A percentile compares a stretch with the other conserved stretches of the same genome.
Conservation (phyloP, 1,284 basidiomycete genomes). For the Xerocomus minutiporus region DNA sequence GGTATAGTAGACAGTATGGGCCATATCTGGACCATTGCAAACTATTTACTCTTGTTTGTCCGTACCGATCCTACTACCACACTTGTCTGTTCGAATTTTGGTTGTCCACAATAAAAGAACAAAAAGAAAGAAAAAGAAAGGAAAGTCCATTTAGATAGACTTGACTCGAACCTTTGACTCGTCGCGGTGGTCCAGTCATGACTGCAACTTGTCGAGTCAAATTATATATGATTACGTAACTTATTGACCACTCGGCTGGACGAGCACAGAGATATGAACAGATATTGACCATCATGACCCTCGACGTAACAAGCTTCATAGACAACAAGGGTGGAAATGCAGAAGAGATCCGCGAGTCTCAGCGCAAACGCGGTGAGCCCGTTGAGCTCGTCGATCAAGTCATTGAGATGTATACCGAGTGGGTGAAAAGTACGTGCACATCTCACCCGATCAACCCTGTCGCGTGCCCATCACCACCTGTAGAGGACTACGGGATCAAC, state of each 20-base stretch:
- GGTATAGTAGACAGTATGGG: neutral
- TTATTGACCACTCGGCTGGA: neutral
- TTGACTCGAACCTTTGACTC: no score
- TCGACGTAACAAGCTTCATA: slow-evolving; percentile 76
- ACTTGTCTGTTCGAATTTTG: no score
- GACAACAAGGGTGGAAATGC: slow-evolving; percentile 92
- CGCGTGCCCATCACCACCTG: slow-evolving; percentile 4
- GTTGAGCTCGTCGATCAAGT: slow-evolving; percentile 94
- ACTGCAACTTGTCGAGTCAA: neutral
- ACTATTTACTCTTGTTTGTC: slow-evolving; percentile 24
- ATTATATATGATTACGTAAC: slow-evolving; percentile 20
- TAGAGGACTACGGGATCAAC: slow-evolving; percentile 85
- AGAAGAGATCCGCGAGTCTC: slow-evolving; percentile 88
- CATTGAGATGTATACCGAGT: slow-evolving; percentile 86
- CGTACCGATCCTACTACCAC: neutral
- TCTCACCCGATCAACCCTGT: neutral
- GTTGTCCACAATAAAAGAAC: neutral
- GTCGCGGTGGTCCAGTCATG: no score
- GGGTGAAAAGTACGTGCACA: slow-evolving; percentile 77
- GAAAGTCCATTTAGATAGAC: no score
- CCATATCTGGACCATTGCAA: neutral
- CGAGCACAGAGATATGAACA: neutral
- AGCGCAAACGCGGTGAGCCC: slow-evolving; percentile 84
- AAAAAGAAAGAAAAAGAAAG: neutral
- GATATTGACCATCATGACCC: slow-evolving; percentile 44